phyloP scores from a whole-genome alignment of 352 stramenopile genomes.

The Phytopythium sindhum region DNA sequence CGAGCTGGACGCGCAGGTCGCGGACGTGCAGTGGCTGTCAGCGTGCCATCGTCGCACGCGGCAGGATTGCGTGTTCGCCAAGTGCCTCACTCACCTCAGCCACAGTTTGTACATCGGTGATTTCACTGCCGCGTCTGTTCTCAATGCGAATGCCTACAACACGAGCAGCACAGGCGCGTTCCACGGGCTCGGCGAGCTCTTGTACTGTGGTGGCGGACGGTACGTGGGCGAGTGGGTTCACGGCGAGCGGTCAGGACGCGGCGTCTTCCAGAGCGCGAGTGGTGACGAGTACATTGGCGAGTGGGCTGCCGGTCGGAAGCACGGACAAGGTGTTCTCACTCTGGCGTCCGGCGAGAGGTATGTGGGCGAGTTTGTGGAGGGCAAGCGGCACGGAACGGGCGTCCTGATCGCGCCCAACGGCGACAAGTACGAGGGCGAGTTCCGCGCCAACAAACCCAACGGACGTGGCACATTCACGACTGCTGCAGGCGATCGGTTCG shows the following conservation, averaged over 20 bases:
- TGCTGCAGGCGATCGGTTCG: constrained; percentile 60
- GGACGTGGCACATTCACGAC: constrained; percentile 68
- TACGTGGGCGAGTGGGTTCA: constrained; percentile 84
- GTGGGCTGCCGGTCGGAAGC: constrained; percentile 69
- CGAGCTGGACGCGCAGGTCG: constrained; percentile 27
- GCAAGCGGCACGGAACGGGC: constrained; percentile 75
- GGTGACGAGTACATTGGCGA: constrained; percentile 68
- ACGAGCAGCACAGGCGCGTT: constrained; percentile 22
- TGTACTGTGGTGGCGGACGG: constrained; percentile 73
- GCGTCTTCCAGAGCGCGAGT: constrained; percentile 55
- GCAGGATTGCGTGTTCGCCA: constrained; percentile 45
- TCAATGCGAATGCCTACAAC: constrained; percentile 9
- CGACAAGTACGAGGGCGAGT: constrained; percentile 83
- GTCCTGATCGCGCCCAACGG: constrained; percentile 61
- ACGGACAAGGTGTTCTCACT: constrained; percentile 81
- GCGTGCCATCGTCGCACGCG: constrained; percentile 35
- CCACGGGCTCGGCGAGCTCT: constrained; percentile 84
- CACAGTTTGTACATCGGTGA: constrained; percentile 72
- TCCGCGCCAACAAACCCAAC: constrained; percentile 33
- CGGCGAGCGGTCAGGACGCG: constrained; percentile 63
- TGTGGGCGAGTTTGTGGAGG: constrained; percentile 75
- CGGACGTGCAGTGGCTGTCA: constrained; percentile 51
- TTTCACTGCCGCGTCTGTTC: constrained; percentile 22
- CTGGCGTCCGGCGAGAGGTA: constrained; percentile 82
- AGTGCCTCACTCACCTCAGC: constrained; percentile 56